Conservation (phyloP, 192 early-diverging fungal species). For the Chytriomyces hyalinus region DNA sequence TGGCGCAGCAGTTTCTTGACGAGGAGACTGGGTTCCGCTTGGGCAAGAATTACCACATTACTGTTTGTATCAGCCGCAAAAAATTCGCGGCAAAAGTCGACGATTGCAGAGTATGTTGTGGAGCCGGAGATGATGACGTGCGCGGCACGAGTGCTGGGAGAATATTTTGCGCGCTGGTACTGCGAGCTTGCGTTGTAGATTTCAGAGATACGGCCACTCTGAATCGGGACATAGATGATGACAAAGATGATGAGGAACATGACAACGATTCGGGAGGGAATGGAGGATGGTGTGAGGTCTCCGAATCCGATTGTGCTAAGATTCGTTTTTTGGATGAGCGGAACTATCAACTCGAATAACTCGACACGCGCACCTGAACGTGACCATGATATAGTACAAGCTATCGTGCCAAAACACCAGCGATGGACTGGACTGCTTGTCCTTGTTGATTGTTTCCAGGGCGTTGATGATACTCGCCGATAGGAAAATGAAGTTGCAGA, state of each 20-base stretch:
- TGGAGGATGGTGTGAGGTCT: conserved; percentile 56
- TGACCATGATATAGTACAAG: conserved; percentile 65
- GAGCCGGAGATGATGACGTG: conserved; percentile 57
- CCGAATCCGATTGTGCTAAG: conserved; percentile 61
- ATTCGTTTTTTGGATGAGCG: background rate
- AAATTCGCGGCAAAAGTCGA: conserved; percentile 61
- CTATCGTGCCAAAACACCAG: conserved; percentile 59
- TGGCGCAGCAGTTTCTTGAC: conserved; percentile 50
- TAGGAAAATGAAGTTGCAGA: conserved; percentile 62
- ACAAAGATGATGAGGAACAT: conserved; percentile 61
- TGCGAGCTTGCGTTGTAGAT: conserved; percentile 50
- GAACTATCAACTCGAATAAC: background rate
- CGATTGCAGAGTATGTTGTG: conserved; percentile 42
- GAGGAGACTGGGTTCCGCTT: conserved; percentile 42
- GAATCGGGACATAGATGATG: conserved; percentile 56
- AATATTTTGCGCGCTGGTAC: conserved; percentile 56
- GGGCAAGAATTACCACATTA: conserved; percentile 49
- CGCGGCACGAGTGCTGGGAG: conserved; percentile 8
- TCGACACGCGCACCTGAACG: conserved; percentile 44
- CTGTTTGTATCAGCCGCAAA: conserved; percentile 46
- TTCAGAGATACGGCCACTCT: conserved; percentile 57
- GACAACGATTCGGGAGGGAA: conserved; percentile 55
- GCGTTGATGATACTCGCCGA: conserved; percentile 61
- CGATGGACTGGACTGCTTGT: conserved; percentile 20
- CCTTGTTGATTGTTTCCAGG: conserved; percentile 47